Percentiles rank a stretch among this genome's conserved stretches.
Evolutionary conservation across 2,329 filamentous ascomycete genomes (phyloP).

Genomic region (Diaporthe ampelina): DNA sequence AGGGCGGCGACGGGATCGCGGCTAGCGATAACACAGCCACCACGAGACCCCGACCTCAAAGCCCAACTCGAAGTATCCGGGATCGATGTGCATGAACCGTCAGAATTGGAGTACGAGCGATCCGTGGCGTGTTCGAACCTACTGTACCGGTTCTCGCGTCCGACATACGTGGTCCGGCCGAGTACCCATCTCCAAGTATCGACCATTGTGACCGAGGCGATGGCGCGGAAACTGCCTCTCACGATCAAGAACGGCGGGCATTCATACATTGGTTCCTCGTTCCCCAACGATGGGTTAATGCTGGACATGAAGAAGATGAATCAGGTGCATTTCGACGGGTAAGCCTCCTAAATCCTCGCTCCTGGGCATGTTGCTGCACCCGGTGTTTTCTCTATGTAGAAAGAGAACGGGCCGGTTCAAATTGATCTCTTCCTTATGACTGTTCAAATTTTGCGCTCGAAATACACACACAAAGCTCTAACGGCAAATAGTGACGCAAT

Average conservation of each 20-base stretch:
- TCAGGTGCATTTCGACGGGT: slow-evolving; percentile 45
- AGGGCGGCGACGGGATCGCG: too few species aligned
- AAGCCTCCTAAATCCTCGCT: neutral
- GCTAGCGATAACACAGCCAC: too few species aligned
- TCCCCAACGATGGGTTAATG: slow-evolving; percentile 47
- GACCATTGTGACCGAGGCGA: slow-evolving; percentile 42
- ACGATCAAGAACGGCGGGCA: slow-evolving; percentile 51
- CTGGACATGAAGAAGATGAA: slow-evolving; percentile 51
- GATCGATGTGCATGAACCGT: slow-evolving; percentile 37
- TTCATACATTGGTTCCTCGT: slow-evolving; percentile 50
- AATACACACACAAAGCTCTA: neutral
- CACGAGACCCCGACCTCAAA: neutral
- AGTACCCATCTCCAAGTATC: slow-evolving; percentile 41
- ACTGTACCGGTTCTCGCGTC: slow-evolving; percentile 47
- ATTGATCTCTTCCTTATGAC: too few species aligned
- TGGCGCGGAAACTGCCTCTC: slow-evolving; percentile 33
- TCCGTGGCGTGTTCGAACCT: slow-evolving; percentile 48
- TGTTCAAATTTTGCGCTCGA: too few species aligned
- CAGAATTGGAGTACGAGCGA: slow-evolving; percentile 44
- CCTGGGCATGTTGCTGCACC: neutral
- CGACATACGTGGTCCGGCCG: slow-evolving; percentile 47
- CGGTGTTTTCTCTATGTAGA: too few species aligned
- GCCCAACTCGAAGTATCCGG: neutral
- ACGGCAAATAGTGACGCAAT: neutral
- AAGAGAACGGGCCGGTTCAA: neutral